A percentile compares a stretch with the other conserved stretches of the same genome.
Evolutionary conservation across 148 eudicot species (phyloP).

Genomic region (Simmondsia chinensis): DNA sequence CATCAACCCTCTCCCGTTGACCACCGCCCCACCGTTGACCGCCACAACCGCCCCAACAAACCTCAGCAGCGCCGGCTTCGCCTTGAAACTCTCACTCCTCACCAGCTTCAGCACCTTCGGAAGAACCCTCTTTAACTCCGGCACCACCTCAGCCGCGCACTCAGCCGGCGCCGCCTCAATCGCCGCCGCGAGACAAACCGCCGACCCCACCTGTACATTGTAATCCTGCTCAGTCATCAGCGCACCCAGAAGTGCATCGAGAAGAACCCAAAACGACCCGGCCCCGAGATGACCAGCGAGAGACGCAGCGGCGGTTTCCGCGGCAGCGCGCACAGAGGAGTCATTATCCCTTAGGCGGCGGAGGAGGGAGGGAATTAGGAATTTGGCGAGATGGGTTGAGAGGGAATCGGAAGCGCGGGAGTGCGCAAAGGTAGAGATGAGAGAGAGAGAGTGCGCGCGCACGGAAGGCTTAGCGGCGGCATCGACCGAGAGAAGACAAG

Average conservation of each 20-base stretch:
- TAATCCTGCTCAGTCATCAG: slow-evolving; percentile 36
- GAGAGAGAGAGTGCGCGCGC: slow-evolving; percentile 31
- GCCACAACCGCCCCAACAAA: slow-evolving; percentile 40
- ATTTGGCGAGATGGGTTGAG: slow-evolving; percentile 32
- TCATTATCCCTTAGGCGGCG: slow-evolving; percentile 50
- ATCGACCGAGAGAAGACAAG: slow-evolving; percentile 34
- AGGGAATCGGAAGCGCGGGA: slow-evolving; percentile 22
- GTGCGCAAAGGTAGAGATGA: slow-evolving; percentile 18
- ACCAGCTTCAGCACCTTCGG: slow-evolving; percentile 37
- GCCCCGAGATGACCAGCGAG: slow-evolving; percentile 9
- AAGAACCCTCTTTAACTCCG: slow-evolving; percentile 22
- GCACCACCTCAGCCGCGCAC: slow-evolving; percentile 9
- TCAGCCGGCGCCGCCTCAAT: slow-evolving; percentile 27
- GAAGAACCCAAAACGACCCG: slow-evolving; percentile 15
- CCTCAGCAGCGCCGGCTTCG: slow-evolving; percentile 38
- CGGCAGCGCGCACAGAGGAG: slow-evolving; percentile 39
- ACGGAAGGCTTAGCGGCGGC: slow-evolving; percentile 40
- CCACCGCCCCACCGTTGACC: slow-evolving; percentile 29
- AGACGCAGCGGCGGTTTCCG: slow-evolving; percentile 8
- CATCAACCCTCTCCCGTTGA: slow-evolving; percentile 15
- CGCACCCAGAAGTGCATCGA: slow-evolving; percentile 26
- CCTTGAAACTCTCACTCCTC: slow-evolving; percentile 32
- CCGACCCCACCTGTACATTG: slow-evolving; percentile 42
- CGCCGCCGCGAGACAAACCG: slow-evolving; percentile 40
- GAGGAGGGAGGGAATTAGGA: slow-evolving; percentile 27